A percentile compares a stretch with the other conserved stretches of the same genome.
phyloP scores from a whole-genome alignment of 441 rosid genomes.

The Gossypium gossypioides region DNA sequence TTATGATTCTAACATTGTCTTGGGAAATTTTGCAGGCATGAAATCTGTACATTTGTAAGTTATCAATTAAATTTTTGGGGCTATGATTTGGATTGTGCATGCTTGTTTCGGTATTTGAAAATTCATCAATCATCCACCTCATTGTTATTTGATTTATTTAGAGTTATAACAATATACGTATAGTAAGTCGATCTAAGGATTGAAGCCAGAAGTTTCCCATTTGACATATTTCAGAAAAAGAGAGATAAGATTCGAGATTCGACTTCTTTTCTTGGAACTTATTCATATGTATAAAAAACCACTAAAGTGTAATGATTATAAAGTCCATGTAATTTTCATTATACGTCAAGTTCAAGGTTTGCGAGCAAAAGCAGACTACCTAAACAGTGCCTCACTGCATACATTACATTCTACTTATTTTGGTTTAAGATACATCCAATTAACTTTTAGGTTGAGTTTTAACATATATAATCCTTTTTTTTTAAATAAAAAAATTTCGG shows the following conservation, averaged over 20 bases:
- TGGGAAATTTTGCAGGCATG: slow-evolving; percentile 17
- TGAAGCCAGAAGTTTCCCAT: neutral
- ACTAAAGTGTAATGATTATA: neutral
- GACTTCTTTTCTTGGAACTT: neutral
- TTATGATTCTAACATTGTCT: slow-evolving; percentile 23
- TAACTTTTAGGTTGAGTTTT: too few species aligned
- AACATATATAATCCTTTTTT: too few species aligned
- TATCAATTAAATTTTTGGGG: too few species aligned
- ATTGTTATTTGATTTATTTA: too few species aligned
- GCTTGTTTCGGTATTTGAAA: too few species aligned
- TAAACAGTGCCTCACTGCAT: too few species aligned
- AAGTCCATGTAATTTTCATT: neutral
- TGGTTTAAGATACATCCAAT: too few species aligned
- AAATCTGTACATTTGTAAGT: slow-evolving; percentile 20
- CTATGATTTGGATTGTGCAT: too few species aligned
- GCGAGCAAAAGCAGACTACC: neutral
- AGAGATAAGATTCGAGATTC: neutral
- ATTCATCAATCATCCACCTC: neutral
- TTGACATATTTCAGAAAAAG: neutral
- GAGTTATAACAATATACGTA: too few species aligned
- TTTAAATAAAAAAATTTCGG: too few species aligned
- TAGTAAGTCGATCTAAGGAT: neutral
- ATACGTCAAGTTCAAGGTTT: neutral
- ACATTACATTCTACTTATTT: too few species aligned
- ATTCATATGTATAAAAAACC: too few species aligned